Percentiles rank a stretch among this genome's conserved stretches.
These are phyloP conservation scores for Chlorella sp. DNA, from an alignment of 139 green algal species.

Conservation along the genomic window DNA sequence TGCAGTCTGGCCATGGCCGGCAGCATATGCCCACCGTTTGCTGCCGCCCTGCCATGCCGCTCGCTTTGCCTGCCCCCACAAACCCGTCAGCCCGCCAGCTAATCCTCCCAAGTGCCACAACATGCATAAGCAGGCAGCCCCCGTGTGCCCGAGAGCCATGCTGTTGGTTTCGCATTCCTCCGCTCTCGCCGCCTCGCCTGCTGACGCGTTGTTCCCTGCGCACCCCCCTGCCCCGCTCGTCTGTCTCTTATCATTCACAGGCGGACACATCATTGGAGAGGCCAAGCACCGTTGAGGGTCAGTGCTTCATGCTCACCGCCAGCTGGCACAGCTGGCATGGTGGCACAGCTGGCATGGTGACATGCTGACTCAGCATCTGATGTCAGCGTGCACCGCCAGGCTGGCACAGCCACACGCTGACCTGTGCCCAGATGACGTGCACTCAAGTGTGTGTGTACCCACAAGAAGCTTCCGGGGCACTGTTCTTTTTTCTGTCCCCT, in stretches of 20 bases:
- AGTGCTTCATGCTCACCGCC: no score
- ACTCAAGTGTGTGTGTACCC: neutral
- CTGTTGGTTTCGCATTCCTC: no score
- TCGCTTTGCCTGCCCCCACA: no score
- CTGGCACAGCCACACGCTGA: neutral
- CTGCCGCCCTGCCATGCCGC: no score
- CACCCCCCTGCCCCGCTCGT: neutral
- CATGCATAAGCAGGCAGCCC: no score
- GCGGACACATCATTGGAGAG: conserved; percentile 92
- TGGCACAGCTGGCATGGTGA: neutral
- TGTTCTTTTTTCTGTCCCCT: neutral
- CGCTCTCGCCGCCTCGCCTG: neutral
- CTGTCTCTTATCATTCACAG: conserved; percentile 13
- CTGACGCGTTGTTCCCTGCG: neutral
- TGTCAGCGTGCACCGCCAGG: no score
- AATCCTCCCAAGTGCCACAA: no score
- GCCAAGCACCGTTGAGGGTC: conserved; percentile 77
- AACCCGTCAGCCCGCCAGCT: no score
- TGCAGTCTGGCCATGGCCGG: no score
- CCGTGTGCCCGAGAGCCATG: no score
- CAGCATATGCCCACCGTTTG: no score
- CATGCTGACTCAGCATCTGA: neutral
- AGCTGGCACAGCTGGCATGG: neutral
- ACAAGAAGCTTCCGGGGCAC: neutral
- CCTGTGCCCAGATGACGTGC: no score